Evolutionary conservation across 2,329 filamentous ascomycete genomes (phyloP), one percentile per base, ranked within the genome.

Genomic region (Sphaerulina populicola): DNA sequence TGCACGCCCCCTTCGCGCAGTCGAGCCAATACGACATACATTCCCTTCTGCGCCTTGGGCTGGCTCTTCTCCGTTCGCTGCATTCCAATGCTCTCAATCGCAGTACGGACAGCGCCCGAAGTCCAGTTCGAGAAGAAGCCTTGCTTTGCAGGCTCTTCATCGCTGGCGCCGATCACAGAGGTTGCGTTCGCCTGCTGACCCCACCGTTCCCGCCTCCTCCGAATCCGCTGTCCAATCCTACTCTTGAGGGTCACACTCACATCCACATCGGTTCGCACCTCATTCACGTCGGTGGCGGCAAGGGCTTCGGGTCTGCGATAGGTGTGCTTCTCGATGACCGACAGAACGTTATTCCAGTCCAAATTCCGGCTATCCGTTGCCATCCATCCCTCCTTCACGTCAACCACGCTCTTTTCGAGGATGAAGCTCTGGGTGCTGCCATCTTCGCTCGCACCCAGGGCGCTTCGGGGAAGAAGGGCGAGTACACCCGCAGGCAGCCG

Each of bases 341-440:
- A 86, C 36, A 93, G 71, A 14, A 93, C 83, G 53, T 86, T 85
- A 4, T 86, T 87, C 70, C 85, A 91, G 69, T 91, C 88, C 47
- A 93, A 74, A 62, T 93, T 93, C 57, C 81, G 78, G 62, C 82
- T 87, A 71, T 91, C 86, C 0, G 85, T 88, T 65, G 80, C 78
- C 85, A 93, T 90, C 81, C 84, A 88, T 41, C 86, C 86, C 64
- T 89, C 80, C 54, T 80, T 82, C 55, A 89, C 81, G 67, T 91
- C 86, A 23, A 93, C 82, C 7, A 87, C 77, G 59, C 83, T 88
- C 29, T 80, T 86, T 71, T 93, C 87, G 36, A 93, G 79, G 49
- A 93, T 86, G 66, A 87, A 93, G 49, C 80, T 83, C 42, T 87
- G 85, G 67, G 85, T 86, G 54, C 79, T 76, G 38, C 74, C 76